Evolutionary conservation across 2,329 filamentous ascomycete species (phyloP), one percentile per base, ranked within the genome.

Genomic region (Beauveria caledonica): DNA sequence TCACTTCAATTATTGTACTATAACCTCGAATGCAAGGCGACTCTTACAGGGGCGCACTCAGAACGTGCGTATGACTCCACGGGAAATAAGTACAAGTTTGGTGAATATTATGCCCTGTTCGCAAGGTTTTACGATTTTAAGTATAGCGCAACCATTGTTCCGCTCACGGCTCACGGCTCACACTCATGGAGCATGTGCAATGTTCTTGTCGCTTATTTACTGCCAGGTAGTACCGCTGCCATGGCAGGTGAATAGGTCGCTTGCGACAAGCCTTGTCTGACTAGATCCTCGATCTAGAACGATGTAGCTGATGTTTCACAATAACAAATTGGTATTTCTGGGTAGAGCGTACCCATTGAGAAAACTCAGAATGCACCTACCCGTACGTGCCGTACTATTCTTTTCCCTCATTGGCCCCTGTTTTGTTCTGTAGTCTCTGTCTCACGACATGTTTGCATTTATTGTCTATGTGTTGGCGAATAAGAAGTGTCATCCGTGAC

Each of bases 131-230:
- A 45, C 57, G 48, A 15, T 36, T 52, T 51, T 19, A 5, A 52
- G 39, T n/a, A 33, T 52, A 17, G 56, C 46, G 19, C n/a, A 7
- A 6, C 36, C 15, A 19, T 15, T 29, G n/a, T 25, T 39, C 21
- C 36, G 36, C 17, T 29, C 36, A 25, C 7, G 54, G 36, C 17
- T 29, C 36, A 25, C 7, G 54, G 7, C 55, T 39, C 46, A 36
- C 15, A 39, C 23, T 19, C 48, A 23, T 45, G 33, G n/a, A 17
- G 46, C 48, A 5, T 33, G 45, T 51, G 19, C 36, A 36, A 52
- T 58, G 54, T 45, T 59, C 36, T 33, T 46, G 39, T 59, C 57
- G 57, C 57, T 52, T 45, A 45, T 52, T 58, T 52, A 36, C n/a
- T 51, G 15, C 46, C 25, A 39, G 5, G 40, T 52, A 8, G 27